These are phyloP conservation scores for Carpinus viminea DNA, from an alignment of 306 rosid species.

Conservation along the genomic window DNA sequence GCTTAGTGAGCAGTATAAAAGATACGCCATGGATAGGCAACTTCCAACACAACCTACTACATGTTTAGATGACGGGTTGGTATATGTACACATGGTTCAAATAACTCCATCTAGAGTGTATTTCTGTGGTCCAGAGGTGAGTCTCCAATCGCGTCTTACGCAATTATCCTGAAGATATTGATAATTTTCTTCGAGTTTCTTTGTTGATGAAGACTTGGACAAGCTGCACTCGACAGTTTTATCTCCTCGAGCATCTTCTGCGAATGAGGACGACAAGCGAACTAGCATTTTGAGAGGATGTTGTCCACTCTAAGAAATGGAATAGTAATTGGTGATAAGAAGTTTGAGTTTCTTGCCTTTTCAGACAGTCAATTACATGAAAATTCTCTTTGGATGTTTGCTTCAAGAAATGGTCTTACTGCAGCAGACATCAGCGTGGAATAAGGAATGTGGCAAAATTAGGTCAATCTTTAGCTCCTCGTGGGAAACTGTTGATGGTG, in stretches of 20 bases:
- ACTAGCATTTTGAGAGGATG: slow-evolving; percentile 35
- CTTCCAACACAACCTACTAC: slow-evolving; percentile 28
- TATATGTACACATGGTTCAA: slow-evolving; percentile 38
- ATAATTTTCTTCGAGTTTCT: slow-evolving; percentile 45
- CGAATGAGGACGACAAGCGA: slow-evolving; percentile 1
- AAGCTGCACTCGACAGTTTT: slow-evolving; percentile 30
- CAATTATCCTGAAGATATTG: slow-evolving; percentile 30
- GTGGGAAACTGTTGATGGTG: slow-evolving; percentile 30
- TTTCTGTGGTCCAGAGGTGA: slow-evolving; percentile 51
- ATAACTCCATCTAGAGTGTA: slow-evolving; percentile 40
- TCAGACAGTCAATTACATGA: slow-evolving; percentile 40
- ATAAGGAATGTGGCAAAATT: slow-evolving; percentile 48
- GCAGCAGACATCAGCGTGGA: slow-evolving; percentile 31
- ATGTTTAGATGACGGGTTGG: slow-evolving; percentile 38
- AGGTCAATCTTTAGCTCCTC: slow-evolving; percentile 51
- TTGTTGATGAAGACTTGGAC: slow-evolving; percentile 50
- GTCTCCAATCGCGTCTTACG: slow-evolving; percentile 46
- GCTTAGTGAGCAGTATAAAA: slow-evolving; percentile 24
- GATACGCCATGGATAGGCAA: background rate
- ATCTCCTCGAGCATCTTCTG: slow-evolving; percentile 3
- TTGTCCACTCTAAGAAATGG: slow-evolving; percentile 34
- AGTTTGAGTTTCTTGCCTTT: slow-evolving; percentile 48
- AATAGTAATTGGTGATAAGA: slow-evolving; percentile 40
- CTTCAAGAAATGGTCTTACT: slow-evolving; percentile 37
- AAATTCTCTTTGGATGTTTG: slow-evolving; percentile 51